Percentiles rank a stretch among this genome's conserved stretches.
Conservation (phyloP, 106 monocot genomes). For the Acanthochlamys bracteata region DNA sequence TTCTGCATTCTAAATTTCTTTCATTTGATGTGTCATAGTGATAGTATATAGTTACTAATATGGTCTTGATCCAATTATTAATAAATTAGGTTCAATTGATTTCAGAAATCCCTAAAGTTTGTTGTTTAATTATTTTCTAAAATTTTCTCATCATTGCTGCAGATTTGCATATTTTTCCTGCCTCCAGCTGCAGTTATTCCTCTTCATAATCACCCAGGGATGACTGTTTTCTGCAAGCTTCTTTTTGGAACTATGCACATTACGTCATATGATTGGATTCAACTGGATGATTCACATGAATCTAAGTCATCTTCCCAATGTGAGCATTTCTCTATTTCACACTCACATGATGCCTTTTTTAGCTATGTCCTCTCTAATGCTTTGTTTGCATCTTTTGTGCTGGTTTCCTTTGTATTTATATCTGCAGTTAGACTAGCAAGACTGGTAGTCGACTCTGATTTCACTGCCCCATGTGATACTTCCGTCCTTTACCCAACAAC, state of each 20-base stretch:
- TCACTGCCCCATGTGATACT: conserved; percentile 55
- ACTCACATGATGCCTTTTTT: neutral
- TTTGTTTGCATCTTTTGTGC: neutral
- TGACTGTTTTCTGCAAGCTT: conserved; percentile 84
- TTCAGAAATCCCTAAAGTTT: no score
- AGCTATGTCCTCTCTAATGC: neutral
- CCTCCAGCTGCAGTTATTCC: conserved; percentile 72
- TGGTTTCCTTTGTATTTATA: neutral
- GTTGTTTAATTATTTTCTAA: neutral
- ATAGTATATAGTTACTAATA: no score
- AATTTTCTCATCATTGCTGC: conserved; percentile 8
- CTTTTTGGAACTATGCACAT: conserved; percentile 77
- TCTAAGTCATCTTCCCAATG: conserved; percentile 20
- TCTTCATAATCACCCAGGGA: conserved; percentile 86
- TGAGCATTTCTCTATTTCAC: conserved; percentile 10
- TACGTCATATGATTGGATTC: conserved; percentile 67
- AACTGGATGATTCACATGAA: conserved; percentile 6
- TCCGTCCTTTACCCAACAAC: conserved; percentile 55
- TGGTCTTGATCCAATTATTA: no score
- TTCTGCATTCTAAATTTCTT: no score
- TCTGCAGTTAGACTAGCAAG: conserved; percentile 46
- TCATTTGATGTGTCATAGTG: no score
- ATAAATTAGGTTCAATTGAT: no score
- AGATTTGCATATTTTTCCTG: conserved; percentile 73
- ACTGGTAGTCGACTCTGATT: conserved; percentile 41